Evolutionary conservation across 129 eudicot species (phyloP), one percentile per base, ranked within the genome.

Genomic region (Apium graveolens): DNA sequence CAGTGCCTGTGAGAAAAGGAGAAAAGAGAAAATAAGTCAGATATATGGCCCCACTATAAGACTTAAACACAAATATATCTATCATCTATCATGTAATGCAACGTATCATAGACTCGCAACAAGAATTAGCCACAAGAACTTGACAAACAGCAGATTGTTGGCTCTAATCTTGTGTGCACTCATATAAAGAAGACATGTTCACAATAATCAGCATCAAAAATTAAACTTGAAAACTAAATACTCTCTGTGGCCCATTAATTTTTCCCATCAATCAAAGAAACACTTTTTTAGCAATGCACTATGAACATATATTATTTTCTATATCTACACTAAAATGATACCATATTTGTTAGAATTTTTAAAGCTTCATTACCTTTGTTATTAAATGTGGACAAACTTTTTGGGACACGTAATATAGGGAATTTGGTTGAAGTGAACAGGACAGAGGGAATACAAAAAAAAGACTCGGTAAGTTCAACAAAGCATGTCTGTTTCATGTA

Each of bases 1-100:
- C 98, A 55, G 98, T 95, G 69, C 98, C 98, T 95, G 72, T 14
- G 83, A 48, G 82, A 76, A 55, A 76, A 79, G 32, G 72, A 81
- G 78, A 73, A 37, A n/a, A 75, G 70, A 35, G n/a, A n/a, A n/a
- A n/a, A 35, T 35, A 42, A 73, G 11, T 44, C 73, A 77, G 73
- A 38, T 5, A 77, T 34, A 16, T 21, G 51, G 41, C 39, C 41
- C 11, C 38, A 66, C 41, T 66, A 5, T 21, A 72, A 41, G 35
- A n/a, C 81, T 21, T 46, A 63, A 84, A 57, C 41, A 70, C 60
- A 60, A 63, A 34, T 70, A 79, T 5, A 45, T 27, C 21, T 43
- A 45, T 74, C 34, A 83, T 44, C 46, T 72, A 45, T 74, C 34
- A 83, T 53, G 41, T 66, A 70, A 78, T 41, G 43, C 29, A 27